A percentile compares a stretch with the other conserved stretches of the same genome.
Conservation (phyloP, 768 basidiomycete species). For the Phylloporus arenicola region DNA sequence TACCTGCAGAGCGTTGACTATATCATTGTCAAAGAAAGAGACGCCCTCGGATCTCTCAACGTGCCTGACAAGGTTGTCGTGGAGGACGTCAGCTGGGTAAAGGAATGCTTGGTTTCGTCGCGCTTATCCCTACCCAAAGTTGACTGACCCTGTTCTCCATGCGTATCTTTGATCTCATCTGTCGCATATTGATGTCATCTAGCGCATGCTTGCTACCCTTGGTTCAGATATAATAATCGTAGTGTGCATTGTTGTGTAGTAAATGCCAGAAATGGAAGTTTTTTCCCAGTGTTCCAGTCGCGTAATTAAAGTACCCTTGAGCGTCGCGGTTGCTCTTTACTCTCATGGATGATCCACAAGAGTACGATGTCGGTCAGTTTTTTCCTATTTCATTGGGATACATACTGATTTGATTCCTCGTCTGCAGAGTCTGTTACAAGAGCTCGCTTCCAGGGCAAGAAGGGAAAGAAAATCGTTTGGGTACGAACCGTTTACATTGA, state of each 20-base stretch:
- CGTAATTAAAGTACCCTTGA: neutral
- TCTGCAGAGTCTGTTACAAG: constrained; percentile 46
- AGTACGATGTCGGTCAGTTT: constrained; percentile 66
- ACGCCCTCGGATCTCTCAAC: constrained; percentile 24
- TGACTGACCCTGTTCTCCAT: constrained; percentile 2
- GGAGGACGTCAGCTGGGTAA: constrained; percentile 67
- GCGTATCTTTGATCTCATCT: neutral
- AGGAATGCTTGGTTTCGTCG: constrained; percentile 68
- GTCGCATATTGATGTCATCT: neutral
- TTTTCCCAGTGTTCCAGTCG: constrained; percentile 9
- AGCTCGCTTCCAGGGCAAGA: constrained; percentile 46
- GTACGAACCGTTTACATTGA: constrained; percentile 30
- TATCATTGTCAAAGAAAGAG: constrained; percentile 52
- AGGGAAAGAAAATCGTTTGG: constrained; percentile 46
- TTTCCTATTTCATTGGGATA: neutral
- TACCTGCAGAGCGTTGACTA: constrained; percentile 46
- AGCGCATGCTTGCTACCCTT: neutral
- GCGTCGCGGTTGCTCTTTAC: constrained; percentile 3
- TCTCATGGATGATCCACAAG: constrained; percentile 37
- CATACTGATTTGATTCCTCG: neutral
- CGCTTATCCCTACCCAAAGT: constrained; percentile 36
- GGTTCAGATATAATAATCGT: constrained; percentile 6
- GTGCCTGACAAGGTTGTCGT: constrained; percentile 28
- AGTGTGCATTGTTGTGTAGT: constrained; percentile 3
- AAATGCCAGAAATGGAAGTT: constrained; percentile 13